Base-by-base conservation (phyloP, 2,329 filamentous ascomycete genomes). In the Trichoderma guizhouense region DNA sequence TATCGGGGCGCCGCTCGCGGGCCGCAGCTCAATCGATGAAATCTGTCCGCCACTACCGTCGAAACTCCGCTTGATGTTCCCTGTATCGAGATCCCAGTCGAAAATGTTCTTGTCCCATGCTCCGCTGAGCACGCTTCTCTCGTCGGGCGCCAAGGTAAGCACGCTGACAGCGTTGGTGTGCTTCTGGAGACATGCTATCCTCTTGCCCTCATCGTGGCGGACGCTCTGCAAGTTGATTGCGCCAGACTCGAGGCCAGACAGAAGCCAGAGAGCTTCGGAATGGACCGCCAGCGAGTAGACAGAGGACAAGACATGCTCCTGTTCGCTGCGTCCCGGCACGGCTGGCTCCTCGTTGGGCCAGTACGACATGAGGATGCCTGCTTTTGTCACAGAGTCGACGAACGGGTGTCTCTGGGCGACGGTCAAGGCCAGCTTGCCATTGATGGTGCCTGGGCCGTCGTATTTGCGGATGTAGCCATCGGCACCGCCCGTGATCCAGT, bases 401-500 rank as follows among this genome's bases (percentile, higher is more conserved):
- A 98, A 99, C 0, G 96, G 96, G 79, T 99, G 96, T 63, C 93
- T 88, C 83, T 99, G 96, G 36, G 96, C 96, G 7, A 99, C 96
- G 0, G 96, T 99, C 77, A 99, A 85, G 73, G 95, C 91, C 39
- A 96, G 89, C 82, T 97, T 98, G 74, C 94, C 94, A 79, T 99
- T 99, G 76, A 97, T 95, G 6, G 96, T 98, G 43, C 94, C 94
- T 3, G 93, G 91, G 80, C 96, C 97, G 80, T 99, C 97, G 83
- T 97, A 98, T 81, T 98, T 98, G 71, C 96, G 90, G 74, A 99
- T 95, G 79, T 97, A 99, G 62, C 96, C 95, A 82, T 99, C 96
- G 0, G 93, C 92, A 1, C 96, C 96, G 47, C 96, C 96, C 12
- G 92, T 97, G 80, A 98, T 95, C 81, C 97, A 95, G 88, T 94